Percentiles rank a stretch among this genome's conserved stretches.
Conservation (phyloP, 352 stramenopile species). For the Phytophthora idaei region DNA sequence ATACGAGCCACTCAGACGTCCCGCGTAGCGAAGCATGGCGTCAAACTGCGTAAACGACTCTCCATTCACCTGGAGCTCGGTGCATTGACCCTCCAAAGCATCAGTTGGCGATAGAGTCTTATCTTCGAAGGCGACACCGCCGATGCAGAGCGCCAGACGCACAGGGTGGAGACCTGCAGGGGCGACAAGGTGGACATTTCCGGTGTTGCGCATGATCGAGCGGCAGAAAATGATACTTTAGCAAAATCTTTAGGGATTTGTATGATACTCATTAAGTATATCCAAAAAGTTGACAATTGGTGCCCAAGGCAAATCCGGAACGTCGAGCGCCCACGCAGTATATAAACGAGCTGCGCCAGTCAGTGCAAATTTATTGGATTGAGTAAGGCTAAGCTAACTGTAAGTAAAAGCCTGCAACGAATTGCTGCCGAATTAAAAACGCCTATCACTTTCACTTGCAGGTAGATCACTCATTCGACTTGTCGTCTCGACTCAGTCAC, state of each 20-base stretch:
- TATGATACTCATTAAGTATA: too few relatives aligned
- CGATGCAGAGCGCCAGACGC: constrained; percentile 52
- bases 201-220: constrained; percentile 11
- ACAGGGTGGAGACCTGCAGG: constrained; percentile 34
- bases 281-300: too few relatives aligned
- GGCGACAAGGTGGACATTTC: constrained; percentile 11
- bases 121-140: constrained; percentile 51
- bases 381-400: too few relatives aligned
- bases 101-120: constrained; percentile 20
- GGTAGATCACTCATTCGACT: neutral
- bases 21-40: constrained; percentile 67
- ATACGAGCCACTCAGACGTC: constrained; percentile 56
- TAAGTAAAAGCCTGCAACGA: neutral
- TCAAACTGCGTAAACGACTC: constrained; percentile 49
- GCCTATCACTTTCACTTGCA: neutral
- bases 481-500: constrained; percentile 2
- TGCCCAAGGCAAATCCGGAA: too few relatives aligned
- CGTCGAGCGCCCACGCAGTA: too few relatives aligned
- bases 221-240: neutral
- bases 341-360: too few relatives aligned
- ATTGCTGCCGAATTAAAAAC: neutral
- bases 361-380: too few relatives aligned
- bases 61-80: constrained; percentile 46
- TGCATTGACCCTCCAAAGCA: constrained; percentile 29
- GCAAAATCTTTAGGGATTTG: too few relatives aligned